Percentiles rank a stretch among this genome's conserved stretches.
phyloP scores from a whole-genome alignment of 805 yeast genomes.

The Teunomyces atbi region DNA sequence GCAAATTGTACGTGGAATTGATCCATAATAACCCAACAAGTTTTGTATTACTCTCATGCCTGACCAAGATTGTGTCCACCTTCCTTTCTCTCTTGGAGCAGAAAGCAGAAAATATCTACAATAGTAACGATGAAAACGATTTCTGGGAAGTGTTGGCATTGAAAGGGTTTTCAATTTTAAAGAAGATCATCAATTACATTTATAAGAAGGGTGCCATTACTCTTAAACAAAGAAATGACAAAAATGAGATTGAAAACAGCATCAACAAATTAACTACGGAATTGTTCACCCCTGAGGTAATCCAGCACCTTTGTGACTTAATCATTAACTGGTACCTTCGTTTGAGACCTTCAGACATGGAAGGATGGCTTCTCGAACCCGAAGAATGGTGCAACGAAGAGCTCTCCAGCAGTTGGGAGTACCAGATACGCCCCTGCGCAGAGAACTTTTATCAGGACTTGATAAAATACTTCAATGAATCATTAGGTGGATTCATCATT shows the following conservation, averaged over 20 bases:
- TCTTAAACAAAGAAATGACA: slow-evolving; percentile 62
- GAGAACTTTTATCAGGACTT: slow-evolving; percentile 80
- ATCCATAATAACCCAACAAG: slow-evolving; percentile 62
- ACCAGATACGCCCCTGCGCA: slow-evolving; percentile 80
- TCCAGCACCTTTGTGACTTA: slow-evolving; percentile 60
- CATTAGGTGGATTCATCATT: slow-evolving; percentile 53
- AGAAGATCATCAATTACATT: slow-evolving; percentile 59
- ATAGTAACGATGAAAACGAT: slow-evolving; percentile 53
- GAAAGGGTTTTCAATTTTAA: slow-evolving; percentile 61
- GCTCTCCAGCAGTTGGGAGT: slow-evolving; percentile 73
- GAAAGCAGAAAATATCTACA: slow-evolving; percentile 65
- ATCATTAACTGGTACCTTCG: slow-evolving; percentile 73
- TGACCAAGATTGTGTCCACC: slow-evolving; percentile 59
- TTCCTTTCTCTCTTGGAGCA: slow-evolving; percentile 59
- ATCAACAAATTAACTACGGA: slow-evolving; percentile 49
- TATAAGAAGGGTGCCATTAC: slow-evolving; percentile 67
- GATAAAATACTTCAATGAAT: slow-evolving; percentile 58
- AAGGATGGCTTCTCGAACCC: slow-evolving; percentile 80
- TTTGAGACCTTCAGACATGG: slow-evolving; percentile 72
- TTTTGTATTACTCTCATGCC: slow-evolving; percentile 65
- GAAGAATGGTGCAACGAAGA: slow-evolving; percentile 93
- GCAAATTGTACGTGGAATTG: slow-evolving; percentile 67
- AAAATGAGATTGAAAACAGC: slow-evolving; percentile 60
- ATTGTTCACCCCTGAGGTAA: slow-evolving; percentile 56
- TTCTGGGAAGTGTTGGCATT: slow-evolving; percentile 78